Conservation (phyloP, 495 filamentous ascomycete genomes). For the Tuber microsphaerosporum region DNA sequence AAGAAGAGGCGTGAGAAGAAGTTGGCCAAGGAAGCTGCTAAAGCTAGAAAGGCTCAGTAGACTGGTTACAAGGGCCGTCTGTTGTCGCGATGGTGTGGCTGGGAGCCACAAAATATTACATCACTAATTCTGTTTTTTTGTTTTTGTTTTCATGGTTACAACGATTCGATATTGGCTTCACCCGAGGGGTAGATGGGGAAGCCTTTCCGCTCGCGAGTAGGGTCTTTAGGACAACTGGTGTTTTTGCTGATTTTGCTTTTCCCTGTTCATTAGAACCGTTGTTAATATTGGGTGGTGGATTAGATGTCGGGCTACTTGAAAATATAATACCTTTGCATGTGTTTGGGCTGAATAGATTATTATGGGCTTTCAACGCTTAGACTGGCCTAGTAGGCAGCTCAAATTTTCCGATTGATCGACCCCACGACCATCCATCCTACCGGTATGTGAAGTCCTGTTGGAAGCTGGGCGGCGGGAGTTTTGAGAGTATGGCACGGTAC, state of each 20-base stretch:
- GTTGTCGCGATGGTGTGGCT: neutral
- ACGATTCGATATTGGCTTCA: neutral
- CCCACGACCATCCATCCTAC: neutral
- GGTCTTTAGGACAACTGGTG: neutral
- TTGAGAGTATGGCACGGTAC: neutral
- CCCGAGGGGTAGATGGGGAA: neutral
- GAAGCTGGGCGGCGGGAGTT: neutral
- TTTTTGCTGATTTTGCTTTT: neutral
- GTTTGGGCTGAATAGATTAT: neutral
- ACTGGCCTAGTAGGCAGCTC: neutral
- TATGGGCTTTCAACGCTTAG: neutral
- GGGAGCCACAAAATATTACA: neutral
- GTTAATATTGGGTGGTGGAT: neutral
- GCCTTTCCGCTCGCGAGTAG: neutral
- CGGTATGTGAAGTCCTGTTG: neutral
- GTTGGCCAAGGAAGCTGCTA: constrained; percentile 51
- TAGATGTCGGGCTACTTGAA: neutral
- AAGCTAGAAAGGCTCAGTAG: constrained; percentile 39
- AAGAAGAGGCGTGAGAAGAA: constrained; percentile 78
- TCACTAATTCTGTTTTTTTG: neutral
- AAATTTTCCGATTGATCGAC: neutral
- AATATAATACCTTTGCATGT: neutral
- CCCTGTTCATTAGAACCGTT: neutral
- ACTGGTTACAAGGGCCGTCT: neutral
- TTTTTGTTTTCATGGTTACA: neutral